These are phyloP conservation scores for Tolypocladium album DNA, from an alignment of 2,329 filamentous ascomycete genomes.

Conservation along the genomic window DNA sequence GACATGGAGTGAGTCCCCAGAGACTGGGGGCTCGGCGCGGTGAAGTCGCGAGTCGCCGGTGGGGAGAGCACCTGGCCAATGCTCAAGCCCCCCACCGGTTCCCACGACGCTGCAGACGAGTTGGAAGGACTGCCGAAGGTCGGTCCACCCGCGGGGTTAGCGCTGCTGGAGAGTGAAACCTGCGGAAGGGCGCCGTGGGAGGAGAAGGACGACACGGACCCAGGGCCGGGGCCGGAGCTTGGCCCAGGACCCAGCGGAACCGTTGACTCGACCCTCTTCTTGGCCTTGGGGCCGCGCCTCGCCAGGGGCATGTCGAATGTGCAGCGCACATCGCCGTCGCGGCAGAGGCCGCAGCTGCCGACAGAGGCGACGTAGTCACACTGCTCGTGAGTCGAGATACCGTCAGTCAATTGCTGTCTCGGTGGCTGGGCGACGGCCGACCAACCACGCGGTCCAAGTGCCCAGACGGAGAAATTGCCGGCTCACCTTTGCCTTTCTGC, in stretches of 20 bases:
- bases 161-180: not conserved
- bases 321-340: conserved; percentile 19
- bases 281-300: conserved; percentile 26
- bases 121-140: conserved; percentile 9
- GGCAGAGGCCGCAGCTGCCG: conserved; percentile 20
- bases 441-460: too few relatives aligned
- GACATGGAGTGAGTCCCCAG: conserved; percentile 4
- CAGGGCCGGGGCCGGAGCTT: not conserved
- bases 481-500: conserved; percentile 23
- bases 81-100: conserved; percentile 5
- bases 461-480: conserved; percentile 5
- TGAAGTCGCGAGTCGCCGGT: conserved; percentile 8
- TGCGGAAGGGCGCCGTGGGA: not conserved
- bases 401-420: conserved; percentile 2
- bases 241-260: conserved; percentile 7
- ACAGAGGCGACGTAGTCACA: conserved; percentile 14
- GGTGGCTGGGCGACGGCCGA: too few relatives aligned
- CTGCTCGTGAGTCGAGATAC: conserved; percentile 4
- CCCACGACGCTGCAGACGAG: conserved; percentile 11
- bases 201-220: not conserved
- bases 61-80: conserved; percentile 13
- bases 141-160: not conserved
- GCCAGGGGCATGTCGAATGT: conserved; percentile 26
- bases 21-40: conserved; percentile 2
- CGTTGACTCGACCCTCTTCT: conserved; percentile 8